Conservation (phyloP, 306 rosid genomes). For the Quercus parvula region DNA sequence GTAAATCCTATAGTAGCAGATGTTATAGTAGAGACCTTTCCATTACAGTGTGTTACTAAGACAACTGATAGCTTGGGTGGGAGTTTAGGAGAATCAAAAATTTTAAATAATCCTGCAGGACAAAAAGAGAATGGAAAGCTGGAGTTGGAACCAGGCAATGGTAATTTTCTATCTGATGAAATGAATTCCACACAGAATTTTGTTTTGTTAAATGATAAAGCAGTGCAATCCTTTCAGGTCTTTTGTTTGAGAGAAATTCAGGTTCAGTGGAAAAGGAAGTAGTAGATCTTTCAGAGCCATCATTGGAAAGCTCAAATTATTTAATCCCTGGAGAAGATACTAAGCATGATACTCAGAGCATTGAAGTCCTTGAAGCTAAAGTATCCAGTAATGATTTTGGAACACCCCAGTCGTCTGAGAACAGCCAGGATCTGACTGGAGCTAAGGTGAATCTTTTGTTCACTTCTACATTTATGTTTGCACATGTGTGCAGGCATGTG, state of each 20-base stretch:
- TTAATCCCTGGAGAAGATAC: slow-evolving; percentile 20
- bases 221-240: slow-evolving; percentile 30
- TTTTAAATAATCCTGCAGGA: slow-evolving; percentile 22
- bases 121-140: slow-evolving; percentile 23
- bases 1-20: slow-evolving; percentile 35
- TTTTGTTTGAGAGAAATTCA: slow-evolving; percentile 20
- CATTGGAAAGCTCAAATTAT: slow-evolving; percentile 34
- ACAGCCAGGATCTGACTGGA: slow-evolving; percentile 33
- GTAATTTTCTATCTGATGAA: slow-evolving; percentile 25
- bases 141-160: slow-evolving; percentile 19
- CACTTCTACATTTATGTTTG: not conserved
- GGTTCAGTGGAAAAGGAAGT: slow-evolving; percentile 30
- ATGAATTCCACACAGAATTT: slow-evolving; percentile 18
- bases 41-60: slow-evolving; percentile 43
- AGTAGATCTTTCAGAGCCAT: slow-evolving; percentile 15
- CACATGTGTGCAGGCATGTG: not conserved
- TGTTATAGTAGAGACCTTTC: slow-evolving; percentile 73
- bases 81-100: slow-evolving; percentile 29
- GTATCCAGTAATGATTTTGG: slow-evolving; percentile 27
- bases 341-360: slow-evolving; percentile 22
- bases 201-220: slow-evolving; percentile 26
- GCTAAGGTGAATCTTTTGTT: slow-evolving; percentile 39
- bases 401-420: slow-evolving; percentile 33
- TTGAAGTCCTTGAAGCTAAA: slow-evolving; percentile 26
- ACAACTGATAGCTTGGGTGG: slow-evolving; percentile 27